Percentiles rank a stretch among this genome's conserved stretches.
Evolutionary conservation across 768 basidiomycete species (phyloP).

Genomic region (Boletus reticulatus): DNA sequence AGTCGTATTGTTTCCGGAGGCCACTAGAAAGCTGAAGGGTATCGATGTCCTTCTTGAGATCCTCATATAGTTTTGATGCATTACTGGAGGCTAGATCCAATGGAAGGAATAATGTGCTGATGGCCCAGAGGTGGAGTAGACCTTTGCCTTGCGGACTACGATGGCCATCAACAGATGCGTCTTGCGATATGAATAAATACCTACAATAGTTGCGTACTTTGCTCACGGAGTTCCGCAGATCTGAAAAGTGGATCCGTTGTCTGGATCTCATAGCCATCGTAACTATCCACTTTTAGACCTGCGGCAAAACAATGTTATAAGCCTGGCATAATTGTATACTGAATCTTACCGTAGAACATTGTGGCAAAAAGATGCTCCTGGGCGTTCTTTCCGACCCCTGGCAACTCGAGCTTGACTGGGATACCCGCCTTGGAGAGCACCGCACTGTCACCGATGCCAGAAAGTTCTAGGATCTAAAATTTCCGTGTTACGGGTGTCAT

Average conservation of each 20-base stretch:
- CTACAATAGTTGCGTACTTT: neutral
- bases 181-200: neutral
- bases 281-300: neutral
- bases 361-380: neutral
- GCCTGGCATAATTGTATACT: neutral
- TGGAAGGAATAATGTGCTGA: neutral
- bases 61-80: neutral
- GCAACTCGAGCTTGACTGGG: neutral
- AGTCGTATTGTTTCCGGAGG: slow-evolving; percentile 1
- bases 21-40: neutral
- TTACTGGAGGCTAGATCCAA: neutral
- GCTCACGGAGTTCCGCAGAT: neutral
- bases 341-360: neutral
- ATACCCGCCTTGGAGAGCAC: neutral
- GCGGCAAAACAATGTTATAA: neutral
- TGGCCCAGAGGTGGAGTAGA: neutral
- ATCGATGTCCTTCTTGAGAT: neutral
- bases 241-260: neutral
- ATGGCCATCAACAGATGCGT: neutral
- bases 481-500: neutral
- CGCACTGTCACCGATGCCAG: neutral
- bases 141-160: neutral
- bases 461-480: neutral
- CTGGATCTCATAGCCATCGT: neutral
- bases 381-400: slow-evolving; percentile 1